Conservation (phyloP, 1,284 basidiomycete species). For the Heliocybe sulcata region DNA sequence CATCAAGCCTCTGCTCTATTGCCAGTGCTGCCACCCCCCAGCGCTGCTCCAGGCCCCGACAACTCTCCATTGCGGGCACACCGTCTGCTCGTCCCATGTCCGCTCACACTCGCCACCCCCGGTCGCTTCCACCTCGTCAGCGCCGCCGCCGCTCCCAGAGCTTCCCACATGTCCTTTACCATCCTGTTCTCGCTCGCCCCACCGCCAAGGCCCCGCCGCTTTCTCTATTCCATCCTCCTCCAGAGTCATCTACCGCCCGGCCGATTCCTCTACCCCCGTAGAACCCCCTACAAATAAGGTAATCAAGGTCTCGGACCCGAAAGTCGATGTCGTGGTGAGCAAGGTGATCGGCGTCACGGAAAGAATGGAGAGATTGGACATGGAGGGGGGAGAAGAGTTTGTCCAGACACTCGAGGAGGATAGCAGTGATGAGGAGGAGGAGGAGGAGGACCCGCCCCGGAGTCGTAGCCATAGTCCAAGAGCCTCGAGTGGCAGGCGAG, state of each 20-base stretch:
- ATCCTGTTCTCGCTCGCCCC: conserved; percentile 14
- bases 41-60: conserved; percentile 32
- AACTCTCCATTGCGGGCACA: conserved; percentile 51
- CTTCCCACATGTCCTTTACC: conserved; percentile 26
- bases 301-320: conserved; percentile 16
- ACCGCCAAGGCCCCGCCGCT: conserved; percentile 10
- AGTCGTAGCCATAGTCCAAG: background rate
- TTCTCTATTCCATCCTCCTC: conserved; percentile 25
- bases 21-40: conserved; percentile 32
- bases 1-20: conserved; percentile 25
- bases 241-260: conserved; percentile 24
- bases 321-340: conserved; percentile 55
- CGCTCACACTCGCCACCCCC: conserved; percentile 3
- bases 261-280: conserved; percentile 14
- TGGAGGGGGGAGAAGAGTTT: conserved; percentile 3
- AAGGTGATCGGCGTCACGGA: conserved; percentile 46
- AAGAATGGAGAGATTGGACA: conserved; percentile 4
- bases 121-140: background rate
- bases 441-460: conserved; percentile 5
- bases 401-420: conserved; percentile 11
- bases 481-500: background rate
- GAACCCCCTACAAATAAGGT: conserved; percentile 5
- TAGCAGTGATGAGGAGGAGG: conserved; percentile 18
- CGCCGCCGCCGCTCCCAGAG: conserved; percentile 4
- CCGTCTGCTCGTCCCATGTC: conserved; percentile 37